phyloP scores from a whole-genome alignment of 1,284 basidiomycete genomes.

The Exobasidium rhododendri region DNA sequence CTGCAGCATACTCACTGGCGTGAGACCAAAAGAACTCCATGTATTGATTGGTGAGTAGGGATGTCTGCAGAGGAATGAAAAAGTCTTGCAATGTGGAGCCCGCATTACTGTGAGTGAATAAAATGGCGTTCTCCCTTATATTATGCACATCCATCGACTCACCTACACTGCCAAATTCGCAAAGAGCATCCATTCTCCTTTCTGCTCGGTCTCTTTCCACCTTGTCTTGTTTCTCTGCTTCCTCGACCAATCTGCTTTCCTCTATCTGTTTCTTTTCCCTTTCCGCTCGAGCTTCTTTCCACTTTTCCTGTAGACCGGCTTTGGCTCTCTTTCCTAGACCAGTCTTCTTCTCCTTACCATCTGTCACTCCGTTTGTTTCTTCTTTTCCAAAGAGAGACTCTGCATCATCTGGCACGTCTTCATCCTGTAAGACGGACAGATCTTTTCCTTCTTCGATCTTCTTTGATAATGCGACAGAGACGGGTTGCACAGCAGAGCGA shows the following conservation, averaged over 20 bases:
- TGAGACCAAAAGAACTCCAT: conserved; percentile 45
- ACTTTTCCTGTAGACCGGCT: not conserved
- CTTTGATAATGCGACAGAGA: not conserved
- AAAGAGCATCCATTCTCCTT: conserved; percentile 5
- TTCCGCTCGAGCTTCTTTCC: not conserved
- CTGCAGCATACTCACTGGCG: no score
- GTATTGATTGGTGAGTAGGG: conserved; percentile 37
- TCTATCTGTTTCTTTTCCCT: not conserved
- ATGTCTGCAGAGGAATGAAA: conserved; percentile 34
- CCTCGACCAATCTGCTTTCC: not conserved
- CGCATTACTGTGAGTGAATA: not conserved
- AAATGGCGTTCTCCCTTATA: no score
- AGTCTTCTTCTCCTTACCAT: not conserved
- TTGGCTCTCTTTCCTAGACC: not conserved
- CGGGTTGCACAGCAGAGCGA: not conserved
- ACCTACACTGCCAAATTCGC: conserved; percentile 23
- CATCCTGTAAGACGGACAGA: not conserved
- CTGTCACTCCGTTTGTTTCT: not conserved
- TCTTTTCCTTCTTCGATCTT: conserved; percentile 3
- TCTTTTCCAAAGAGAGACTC: not conserved
- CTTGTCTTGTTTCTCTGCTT: conserved; percentile 1
- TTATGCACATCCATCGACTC: not conserved
- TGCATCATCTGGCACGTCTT: conserved; percentile 6
- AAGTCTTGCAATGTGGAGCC: conserved; percentile 19
- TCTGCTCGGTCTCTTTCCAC: conserved; percentile 6